A percentile compares a stretch with the other conserved stretches of the same genome.
Evolutionary conservation across 495 filamentous ascomycete genomes (phyloP).

Genomic region (Podospora anserina): DNA sequence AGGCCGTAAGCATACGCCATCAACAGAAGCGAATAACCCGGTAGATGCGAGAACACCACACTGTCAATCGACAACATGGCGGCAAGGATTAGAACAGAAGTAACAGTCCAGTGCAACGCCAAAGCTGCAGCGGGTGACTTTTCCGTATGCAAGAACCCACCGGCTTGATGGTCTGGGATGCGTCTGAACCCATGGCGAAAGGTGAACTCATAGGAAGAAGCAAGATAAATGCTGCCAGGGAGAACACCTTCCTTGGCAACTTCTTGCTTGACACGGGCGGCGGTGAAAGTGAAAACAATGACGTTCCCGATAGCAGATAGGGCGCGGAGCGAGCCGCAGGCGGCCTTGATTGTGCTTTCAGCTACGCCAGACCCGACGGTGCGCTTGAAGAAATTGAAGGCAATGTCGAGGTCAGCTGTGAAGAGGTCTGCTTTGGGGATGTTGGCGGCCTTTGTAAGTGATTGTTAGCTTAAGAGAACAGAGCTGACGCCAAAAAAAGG

Average conservation of each 20-base stretch:
- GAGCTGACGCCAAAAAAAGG: background rate
- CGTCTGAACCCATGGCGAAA: constrained; percentile 23
- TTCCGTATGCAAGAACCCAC: constrained; percentile 13
- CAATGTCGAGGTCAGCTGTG: constrained; percentile 15
- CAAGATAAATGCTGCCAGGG: constrained; percentile 20
- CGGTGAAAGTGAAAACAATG: constrained; percentile 27
- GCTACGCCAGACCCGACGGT: constrained; percentile 15
- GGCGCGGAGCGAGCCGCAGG: constrained; percentile 14
- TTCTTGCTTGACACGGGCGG: constrained; percentile 24
- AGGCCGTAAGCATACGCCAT: constrained; percentile 22
- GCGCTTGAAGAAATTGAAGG: constrained; percentile 21
- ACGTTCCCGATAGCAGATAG: constrained; percentile 23
- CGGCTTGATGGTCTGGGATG: constrained; percentile 11
- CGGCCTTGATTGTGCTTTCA: constrained; percentile 28
- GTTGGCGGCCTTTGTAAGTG: constrained; percentile 13
- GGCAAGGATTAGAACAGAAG: constrained; percentile 20
- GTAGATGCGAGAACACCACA: constrained; percentile 5
- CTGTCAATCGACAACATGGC: constrained; percentile 13
- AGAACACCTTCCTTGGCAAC: constrained; percentile 23
- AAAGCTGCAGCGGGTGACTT: constrained; percentile 23
- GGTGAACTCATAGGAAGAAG: constrained; percentile 22
- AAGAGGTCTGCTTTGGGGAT: constrained; percentile 22
- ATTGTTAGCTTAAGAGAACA: background rate
- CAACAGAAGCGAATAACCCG: constrained; percentile 14
- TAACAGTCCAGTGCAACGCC: constrained; percentile 23